Base-by-base conservation (phyloP, 192 early-diverging fungal species). In the Funneliformis geosporum region DNA sequence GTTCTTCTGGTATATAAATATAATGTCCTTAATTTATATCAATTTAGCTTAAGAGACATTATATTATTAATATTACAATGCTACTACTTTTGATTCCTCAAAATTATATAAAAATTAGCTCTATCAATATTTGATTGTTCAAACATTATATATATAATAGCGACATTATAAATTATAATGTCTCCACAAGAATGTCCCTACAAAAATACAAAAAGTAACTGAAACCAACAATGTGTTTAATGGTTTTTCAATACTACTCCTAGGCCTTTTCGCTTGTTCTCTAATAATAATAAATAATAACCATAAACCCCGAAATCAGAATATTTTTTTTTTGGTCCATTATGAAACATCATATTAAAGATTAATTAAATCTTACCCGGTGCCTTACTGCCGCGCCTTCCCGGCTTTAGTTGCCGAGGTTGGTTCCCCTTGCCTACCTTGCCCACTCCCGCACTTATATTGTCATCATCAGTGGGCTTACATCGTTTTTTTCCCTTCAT, bases 11-110 rank as follows among this genome's bases (percentile, higher is more conserved):
- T 50, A 50, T n/a, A n/a, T 50, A 55, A 55, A 55, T 55, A 55
- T 55, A 55, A 55, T 55, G 50, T 55, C 50, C 50, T 55, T 55
- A 55, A n/a, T 55, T 55, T 55, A n/a, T 55, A 55, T 55, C 50
- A 55, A 14, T 55, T 55, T 55, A 55, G 16, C 50, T 55, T 55
- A 55, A 18, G 16, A 16, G 50, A 55, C 50, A 55, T 55, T 21
- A 55, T 55, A 55, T 21, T 55, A 55, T 55, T 55, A 55, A 55
- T 55, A 55, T 55, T 44, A 44, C 9, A 44, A 10, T 44, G 43
- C 9, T 55, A 55, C 16, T 55, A 55, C 50, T 55, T 55, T 55
- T 55, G 50, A 55, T 16, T 55, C 21, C 50, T 55, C 50, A 55
- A 55, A 55, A 55, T 55, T 55, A 55, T 55, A 55, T 55, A 55